Evolutionary conservation across 2,329 filamentous ascomycete genomes (phyloP), one percentile per base, ranked within the genome.

Genomic region (Talaromyces sp.): DNA sequence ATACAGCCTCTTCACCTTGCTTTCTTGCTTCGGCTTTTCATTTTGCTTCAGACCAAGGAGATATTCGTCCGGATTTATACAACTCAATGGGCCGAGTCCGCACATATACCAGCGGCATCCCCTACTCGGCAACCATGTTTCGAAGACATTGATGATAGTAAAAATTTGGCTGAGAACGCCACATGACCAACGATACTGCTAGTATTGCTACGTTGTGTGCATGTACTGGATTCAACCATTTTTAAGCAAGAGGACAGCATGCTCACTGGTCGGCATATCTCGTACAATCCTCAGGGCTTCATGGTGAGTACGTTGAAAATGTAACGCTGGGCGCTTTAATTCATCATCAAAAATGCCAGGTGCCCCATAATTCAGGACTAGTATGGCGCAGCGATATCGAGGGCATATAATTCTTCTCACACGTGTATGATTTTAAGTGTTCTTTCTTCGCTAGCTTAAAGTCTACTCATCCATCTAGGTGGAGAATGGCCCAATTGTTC

Each of bases 301-400:
- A 44, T 44, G 6, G 39, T 7, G n/a, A 18, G 18, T 33, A n/a
- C 16, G 21, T 21, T 18, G 25, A 58, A 23, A 44, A 58, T 44
- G 37, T 58, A 58, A 58, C 55, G 16, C 5, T 42, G 35, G 37
- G n/a, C 6, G 21, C 23, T 4, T 42, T 21, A n/a, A 23, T 14
- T 23, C 16, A 37, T 18, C 16, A 31, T 55, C 31, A n/a, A 57
- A 57, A n/a, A 35, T 23, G 35, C n/a, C 16, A 37, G 23, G 12
- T 56, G 14, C 18, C 55, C 37, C 23, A 44, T 58, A 44, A 44
- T 58, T 39, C 55, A 18, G 55, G 37, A 44, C 39, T 8, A 58
- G 55, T 58, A 58, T 31, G 39, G 55, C 55, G 35, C 33, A 35
- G n/a, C 18, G 37, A 35, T 54, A 37, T 33, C 31, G 37, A 54